Evolutionary conservation across 2,329 filamentous ascomycete genomes (phyloP).

Genomic region (Ophiostoma sp.): DNA sequence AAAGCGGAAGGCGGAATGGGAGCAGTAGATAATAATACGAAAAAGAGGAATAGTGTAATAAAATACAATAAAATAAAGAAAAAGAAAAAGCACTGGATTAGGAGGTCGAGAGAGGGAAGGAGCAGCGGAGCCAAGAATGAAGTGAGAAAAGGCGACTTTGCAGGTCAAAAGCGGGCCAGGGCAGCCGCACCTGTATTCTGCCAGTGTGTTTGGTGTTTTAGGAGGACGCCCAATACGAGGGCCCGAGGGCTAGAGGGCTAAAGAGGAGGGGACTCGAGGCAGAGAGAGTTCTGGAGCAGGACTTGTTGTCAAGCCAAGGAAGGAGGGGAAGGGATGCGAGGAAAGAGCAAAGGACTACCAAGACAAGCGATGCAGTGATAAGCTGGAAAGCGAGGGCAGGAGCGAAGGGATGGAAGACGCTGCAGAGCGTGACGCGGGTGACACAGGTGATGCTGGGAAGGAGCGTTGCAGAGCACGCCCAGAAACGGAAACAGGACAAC

Average conservation of each 20-base stretch:
- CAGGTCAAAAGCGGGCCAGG: constrained; percentile 16
- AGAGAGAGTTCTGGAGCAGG: neutral
- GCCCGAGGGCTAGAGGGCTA: neutral
- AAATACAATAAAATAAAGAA: neutral
- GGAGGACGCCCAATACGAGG: constrained; percentile 20
- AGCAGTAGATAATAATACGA: constrained; percentile 5
- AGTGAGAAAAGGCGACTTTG: constrained; percentile 12
- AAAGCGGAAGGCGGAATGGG: neutral
- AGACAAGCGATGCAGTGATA: neutral
- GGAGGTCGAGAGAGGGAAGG: neutral
- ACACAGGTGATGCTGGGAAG: constrained; percentile 1
- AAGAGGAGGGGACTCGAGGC: neutral
- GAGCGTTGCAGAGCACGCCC: neutral
- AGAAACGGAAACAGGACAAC: neutral
- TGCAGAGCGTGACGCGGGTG: neutral
- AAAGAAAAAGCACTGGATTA: neutral
- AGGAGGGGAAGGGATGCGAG: constrained; percentile 5
- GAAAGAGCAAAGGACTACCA: neutral
- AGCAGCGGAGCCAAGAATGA: constrained; percentile 6
- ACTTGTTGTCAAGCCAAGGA: neutral
- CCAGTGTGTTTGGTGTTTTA: constrained; percentile 16
- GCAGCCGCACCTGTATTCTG: constrained; percentile 21
- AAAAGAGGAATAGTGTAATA: neutral
- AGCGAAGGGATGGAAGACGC: neutral
- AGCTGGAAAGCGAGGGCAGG: neutral